Conservation (phyloP, 805 yeast species). For the Metschnikowia matae region DNA sequence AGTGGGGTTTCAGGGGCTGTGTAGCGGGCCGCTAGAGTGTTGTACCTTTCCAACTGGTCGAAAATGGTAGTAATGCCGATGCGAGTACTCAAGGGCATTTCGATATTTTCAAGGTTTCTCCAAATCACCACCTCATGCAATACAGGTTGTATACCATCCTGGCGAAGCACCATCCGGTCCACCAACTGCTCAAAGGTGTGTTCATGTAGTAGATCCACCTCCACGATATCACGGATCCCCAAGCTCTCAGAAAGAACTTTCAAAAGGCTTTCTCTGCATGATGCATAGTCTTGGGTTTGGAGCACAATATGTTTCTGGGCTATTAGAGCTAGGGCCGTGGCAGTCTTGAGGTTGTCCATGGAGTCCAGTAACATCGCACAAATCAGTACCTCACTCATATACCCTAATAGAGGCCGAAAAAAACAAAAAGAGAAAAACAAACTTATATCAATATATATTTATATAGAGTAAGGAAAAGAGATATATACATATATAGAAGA, state of each 20-base stretch:
- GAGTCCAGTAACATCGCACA: not conserved
- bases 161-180: slow-evolving; percentile 9
- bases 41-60: slow-evolving; percentile 13
- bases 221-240: slow-evolving; percentile 7
- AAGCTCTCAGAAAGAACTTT: not conserved
- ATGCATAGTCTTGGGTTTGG: slow-evolving; percentile 9
- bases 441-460: too few relatives aligned
- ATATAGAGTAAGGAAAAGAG: too few relatives aligned
- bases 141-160: slow-evolving; percentile 7
- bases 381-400: not conserved
- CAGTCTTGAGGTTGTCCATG: slow-evolving; percentile 17
- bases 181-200: slow-evolving; percentile 8
- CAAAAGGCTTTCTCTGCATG: slow-evolving; percentile 6
- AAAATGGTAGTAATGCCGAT: slow-evolving; percentile 8
- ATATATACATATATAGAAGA: too few relatives aligned
- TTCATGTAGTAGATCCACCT: slow-evolving; percentile 14
- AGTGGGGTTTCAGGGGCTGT: slow-evolving; percentile 9
- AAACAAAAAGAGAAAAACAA: too few relatives aligned
- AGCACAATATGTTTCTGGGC: slow-evolving; percentile 10
- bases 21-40: slow-evolving; percentile 7
- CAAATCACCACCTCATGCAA: slow-evolving; percentile 14
- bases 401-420: too few relatives aligned
- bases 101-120: slow-evolving; percentile 14
- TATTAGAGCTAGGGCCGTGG: slow-evolving; percentile 13
- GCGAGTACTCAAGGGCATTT: slow-evolving; percentile 4